Evolutionary conservation across 352 stramenopile genomes (phyloP).

Genomic region (Phytophthora syringae): DNA sequence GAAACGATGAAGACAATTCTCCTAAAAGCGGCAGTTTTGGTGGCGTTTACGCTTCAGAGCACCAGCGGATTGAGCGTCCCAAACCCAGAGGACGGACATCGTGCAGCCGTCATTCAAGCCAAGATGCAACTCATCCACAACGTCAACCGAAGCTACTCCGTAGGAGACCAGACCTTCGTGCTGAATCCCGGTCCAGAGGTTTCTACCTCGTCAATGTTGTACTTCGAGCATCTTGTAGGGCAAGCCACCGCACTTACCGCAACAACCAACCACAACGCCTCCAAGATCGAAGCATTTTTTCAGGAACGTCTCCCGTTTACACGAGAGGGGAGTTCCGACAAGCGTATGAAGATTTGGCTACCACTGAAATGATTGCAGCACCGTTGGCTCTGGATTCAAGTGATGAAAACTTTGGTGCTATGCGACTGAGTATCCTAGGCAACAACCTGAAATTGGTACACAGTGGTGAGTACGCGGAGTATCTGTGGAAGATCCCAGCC

Average conservation of each 20-base stretch:
- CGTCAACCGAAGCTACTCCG: conserved; percentile 29
- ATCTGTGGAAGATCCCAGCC: conserved; percentile 15
- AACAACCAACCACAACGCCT: conserved; percentile 31
- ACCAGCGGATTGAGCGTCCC: conserved; percentile 23
- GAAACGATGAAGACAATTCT: conserved; percentile 1
- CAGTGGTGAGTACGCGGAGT: conserved; percentile 23
- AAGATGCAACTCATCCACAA: conserved; percentile 38
- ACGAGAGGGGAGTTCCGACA: conserved; percentile 19
- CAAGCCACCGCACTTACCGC: conserved; percentile 27
- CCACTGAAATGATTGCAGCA: conserved; percentile 18
- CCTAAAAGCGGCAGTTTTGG: conserved; percentile 5
- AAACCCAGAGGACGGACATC: conserved; percentile 32
- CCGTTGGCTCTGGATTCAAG: conserved; percentile 39
- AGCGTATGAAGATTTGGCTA: conserved; percentile 30
- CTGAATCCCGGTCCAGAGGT: conserved; percentile 28
- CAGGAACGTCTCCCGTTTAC: conserved; percentile 23
- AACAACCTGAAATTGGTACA: conserved; percentile 37
- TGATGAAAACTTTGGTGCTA: conserved; percentile 44
- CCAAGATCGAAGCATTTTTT: conserved; percentile 29
- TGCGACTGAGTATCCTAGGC: conserved; percentile 42
- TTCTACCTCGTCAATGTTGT: conserved; percentile 33
- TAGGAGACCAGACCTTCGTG: conserved; percentile 31
- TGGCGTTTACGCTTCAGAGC: conserved; percentile 1
- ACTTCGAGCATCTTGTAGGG: conserved; percentile 34
- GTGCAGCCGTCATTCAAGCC: conserved; percentile 28